phyloP scores from a whole-genome alignment of 1,284 basidiomycete species.

The Boletus smithii region DNA sequence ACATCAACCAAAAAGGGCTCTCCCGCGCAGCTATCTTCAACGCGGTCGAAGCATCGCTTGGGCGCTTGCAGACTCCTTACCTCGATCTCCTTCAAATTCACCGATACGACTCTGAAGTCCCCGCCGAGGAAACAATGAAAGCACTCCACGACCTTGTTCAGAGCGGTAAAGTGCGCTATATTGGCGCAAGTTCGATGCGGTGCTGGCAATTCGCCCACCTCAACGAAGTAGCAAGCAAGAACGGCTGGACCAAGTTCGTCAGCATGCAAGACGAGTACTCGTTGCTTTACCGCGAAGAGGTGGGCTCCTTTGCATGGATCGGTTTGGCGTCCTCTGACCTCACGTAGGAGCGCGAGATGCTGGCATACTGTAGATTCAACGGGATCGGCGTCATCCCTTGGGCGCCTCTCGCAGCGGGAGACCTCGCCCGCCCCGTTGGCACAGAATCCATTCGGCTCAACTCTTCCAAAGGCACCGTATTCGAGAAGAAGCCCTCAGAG shows the following conservation, averaged over 20 bases:
- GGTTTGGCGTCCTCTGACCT: no score
- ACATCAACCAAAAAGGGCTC: slow-evolving; percentile 44
- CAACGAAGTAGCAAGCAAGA: slow-evolving; percentile 37
- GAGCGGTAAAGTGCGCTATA: slow-evolving; percentile 43
- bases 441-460: slow-evolving; percentile 29
- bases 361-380: slow-evolving; percentile 44
- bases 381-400: slow-evolving; percentile 47
- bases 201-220: slow-evolving; percentile 43
- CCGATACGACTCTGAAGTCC: slow-evolving; percentile 35
- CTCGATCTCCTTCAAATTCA: slow-evolving; percentile 49
- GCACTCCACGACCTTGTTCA: slow-evolving; percentile 44
- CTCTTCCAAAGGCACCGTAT: slow-evolving; percentile 25
- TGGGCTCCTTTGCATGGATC: background rate
- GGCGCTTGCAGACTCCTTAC: slow-evolving; percentile 42
- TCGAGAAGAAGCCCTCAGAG: slow-evolving; percentile 29
- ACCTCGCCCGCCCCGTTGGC: slow-evolving; percentile 39
- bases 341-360: slow-evolving; percentile 46
- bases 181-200: slow-evolving; percentile 44
- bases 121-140: slow-evolving; percentile 44
- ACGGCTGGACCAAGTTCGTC: slow-evolving; percentile 40
- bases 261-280: slow-evolving; percentile 43
- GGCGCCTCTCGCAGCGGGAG: slow-evolving; percentile 39
- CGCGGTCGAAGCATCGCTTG: slow-evolving; percentile 42
- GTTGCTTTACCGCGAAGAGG: slow-evolving; percentile 42
- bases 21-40: slow-evolving; percentile 46